Evolutionary conservation across 495 filamentous ascomycete species (phyloP).

Genomic region (Aspergillus nanangensis): DNA sequence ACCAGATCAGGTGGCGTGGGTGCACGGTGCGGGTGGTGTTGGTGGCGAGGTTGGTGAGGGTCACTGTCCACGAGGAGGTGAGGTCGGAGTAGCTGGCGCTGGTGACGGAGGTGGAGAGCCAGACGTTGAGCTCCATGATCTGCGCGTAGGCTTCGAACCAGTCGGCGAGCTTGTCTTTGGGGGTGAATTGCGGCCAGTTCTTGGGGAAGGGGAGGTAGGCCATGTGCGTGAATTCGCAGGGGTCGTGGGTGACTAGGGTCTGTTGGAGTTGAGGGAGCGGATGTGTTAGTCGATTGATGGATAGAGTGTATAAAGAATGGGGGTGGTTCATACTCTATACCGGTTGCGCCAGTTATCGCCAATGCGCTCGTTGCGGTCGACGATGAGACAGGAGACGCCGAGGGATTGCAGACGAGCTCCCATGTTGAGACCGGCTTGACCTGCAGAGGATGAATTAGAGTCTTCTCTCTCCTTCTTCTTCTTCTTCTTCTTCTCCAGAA

Average conservation of each 20-base stretch:
- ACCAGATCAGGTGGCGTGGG: constrained; percentile 44
- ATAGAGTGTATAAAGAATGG: background rate
- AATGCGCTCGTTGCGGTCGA: constrained; percentile 61
- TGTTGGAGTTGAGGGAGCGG: constrained; percentile 10
- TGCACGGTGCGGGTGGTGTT: constrained; percentile 34
- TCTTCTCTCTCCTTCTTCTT: too few species aligned
- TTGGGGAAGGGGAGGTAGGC: constrained; percentile 69
- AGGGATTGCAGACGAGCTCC: constrained; percentile 68
- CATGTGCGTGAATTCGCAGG: constrained; percentile 70
- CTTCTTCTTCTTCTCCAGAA: too few species aligned
- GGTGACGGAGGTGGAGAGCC: constrained; percentile 53
- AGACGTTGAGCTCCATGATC: constrained; percentile 70
- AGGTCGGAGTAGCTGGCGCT: constrained; percentile 49
- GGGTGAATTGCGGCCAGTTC: constrained; percentile 65
- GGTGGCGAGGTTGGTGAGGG: constrained; percentile 45
- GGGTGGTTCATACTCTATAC: constrained; percentile 30
- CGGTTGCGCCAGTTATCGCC: constrained; percentile 79
- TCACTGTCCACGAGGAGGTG: constrained; percentile 55
- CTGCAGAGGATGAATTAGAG: too few species aligned
- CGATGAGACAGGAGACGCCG: constrained; percentile 55
- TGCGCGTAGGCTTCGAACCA: constrained; percentile 74
- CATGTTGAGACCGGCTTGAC: constrained; percentile 53
- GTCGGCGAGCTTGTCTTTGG: constrained; percentile 75
- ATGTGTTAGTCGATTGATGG: too few species aligned
- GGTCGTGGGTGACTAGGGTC: constrained; percentile 61